Conservation (phyloP, 345 rosid species). For the Citrus mangshanensis region DNA sequence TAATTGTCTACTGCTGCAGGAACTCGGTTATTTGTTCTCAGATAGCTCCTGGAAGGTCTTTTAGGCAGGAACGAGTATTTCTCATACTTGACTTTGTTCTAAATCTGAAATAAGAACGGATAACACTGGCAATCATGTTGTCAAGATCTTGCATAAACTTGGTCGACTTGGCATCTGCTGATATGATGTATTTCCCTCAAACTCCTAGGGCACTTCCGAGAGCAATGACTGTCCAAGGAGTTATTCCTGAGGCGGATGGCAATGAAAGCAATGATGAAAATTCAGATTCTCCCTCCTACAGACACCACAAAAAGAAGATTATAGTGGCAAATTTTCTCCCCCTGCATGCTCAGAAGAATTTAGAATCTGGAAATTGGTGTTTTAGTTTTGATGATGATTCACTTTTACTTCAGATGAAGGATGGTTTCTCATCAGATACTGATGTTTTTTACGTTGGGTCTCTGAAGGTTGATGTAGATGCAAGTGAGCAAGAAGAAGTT, state of each 20-base stretch:
- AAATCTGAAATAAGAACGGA: neutral
- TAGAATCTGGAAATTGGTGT: slow-evolving; percentile 32
- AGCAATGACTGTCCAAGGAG: slow-evolving; percentile 58
- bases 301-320: slow-evolving; percentile 24
- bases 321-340: slow-evolving; percentile 47
- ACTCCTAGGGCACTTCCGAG: slow-evolving; percentile 50
- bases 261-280: slow-evolving; percentile 28
- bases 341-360: slow-evolving; percentile 36
- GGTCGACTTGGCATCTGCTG: slow-evolving; percentile 57
- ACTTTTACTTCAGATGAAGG: slow-evolving; percentile 36
- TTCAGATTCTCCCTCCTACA: slow-evolving; percentile 24
- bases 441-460: slow-evolving; percentile 46
- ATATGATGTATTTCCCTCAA: slow-evolving; percentile 51
- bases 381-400: slow-evolving; percentile 38
- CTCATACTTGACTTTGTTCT: neutral
- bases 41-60: neutral
- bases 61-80: neutral
- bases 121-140: slow-evolving; percentile 33
- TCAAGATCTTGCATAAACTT: slow-evolving; percentile 65
- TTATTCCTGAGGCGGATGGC: slow-evolving; percentile 44
- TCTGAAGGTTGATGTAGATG: slow-evolving; percentile 35
- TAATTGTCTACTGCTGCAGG: slow-evolving; percentile 13
- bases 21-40: neutral
- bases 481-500: slow-evolving; percentile 42
- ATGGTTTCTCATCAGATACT: slow-evolving; percentile 37